A percentile compares a stretch with the other conserved stretches of the same genome.
phyloP scores from a whole-genome alignment of 768 basidiomycete species.

The Pleurotus tuoliensis region DNA sequence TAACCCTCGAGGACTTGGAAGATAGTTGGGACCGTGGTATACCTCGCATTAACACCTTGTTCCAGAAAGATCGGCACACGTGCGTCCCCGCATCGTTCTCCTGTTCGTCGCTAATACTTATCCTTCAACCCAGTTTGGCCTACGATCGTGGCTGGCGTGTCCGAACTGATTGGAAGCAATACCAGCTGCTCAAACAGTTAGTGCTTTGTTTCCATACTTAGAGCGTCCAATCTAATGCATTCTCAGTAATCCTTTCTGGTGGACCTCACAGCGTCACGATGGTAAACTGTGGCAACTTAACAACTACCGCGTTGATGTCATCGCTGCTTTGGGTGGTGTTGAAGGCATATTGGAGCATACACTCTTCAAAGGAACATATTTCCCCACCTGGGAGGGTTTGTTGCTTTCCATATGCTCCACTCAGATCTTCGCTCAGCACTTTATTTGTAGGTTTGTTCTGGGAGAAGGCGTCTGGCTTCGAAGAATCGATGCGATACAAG shows the following conservation, averaged over 20 bases:
- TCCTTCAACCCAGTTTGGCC: conserved; percentile 54
- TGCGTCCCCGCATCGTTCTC: conserved; percentile 27
- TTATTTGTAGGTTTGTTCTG: conserved; percentile 75
- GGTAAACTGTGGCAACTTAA: conserved; percentile 97
- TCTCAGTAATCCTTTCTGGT: conserved; percentile 93
- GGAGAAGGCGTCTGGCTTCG: conserved; percentile 98
- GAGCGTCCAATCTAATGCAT: conserved; percentile 8
- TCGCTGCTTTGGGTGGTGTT: conserved; percentile 95
- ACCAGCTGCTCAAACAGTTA: conserved; percentile 87
- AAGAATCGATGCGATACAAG: conserved; percentile 94
- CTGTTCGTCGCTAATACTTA: not conserved
- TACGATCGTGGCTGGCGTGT: conserved; percentile 99
- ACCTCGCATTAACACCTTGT: conserved; percentile 96
- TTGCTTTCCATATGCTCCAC: conserved; percentile 1
- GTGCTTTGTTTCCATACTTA: conserved; percentile 21
- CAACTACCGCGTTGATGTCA: conserved; percentile 98
- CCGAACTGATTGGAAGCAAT: conserved; percentile 97
- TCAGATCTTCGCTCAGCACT: conserved; percentile 4
- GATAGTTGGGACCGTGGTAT: conserved; percentile 99
- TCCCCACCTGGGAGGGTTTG: conserved; percentile 93
- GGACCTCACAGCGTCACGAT: conserved; percentile 97
- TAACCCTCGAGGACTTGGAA: conserved; percentile 96
- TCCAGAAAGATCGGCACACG: conserved; percentile 98
- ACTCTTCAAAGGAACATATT: conserved; percentile 95
- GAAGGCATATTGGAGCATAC: conserved; percentile 97